phyloP scores from a whole-genome alignment of 2,329 filamentous ascomycete species.

The Penicillium sp. region DNA sequence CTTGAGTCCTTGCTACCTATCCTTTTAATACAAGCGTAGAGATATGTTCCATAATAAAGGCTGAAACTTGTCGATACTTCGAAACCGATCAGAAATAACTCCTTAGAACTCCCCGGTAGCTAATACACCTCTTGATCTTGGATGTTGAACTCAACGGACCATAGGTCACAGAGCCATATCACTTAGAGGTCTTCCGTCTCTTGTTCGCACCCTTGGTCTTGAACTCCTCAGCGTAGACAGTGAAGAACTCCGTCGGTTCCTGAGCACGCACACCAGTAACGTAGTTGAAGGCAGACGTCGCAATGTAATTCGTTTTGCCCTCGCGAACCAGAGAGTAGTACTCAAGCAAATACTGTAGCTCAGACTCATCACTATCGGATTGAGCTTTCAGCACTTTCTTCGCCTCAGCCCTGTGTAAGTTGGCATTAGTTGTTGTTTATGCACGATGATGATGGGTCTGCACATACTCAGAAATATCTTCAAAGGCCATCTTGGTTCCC shows the following conservation, averaged over 20 bases:
- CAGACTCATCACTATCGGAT: constrained; percentile 37
- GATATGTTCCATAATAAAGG: no score
- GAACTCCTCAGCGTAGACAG: constrained; percentile 43
- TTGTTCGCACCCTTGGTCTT: no score
- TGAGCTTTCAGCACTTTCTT: constrained; percentile 40
- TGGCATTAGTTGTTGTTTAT: not conserved
- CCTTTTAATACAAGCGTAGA: no score
- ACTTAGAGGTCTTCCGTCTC: no score
- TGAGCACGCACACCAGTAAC: constrained; percentile 48
- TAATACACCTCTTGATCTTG: no score
- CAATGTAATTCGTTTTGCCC: constrained; percentile 54
- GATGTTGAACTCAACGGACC: no score
- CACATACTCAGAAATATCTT: constrained; percentile 46
- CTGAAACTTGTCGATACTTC: no score
- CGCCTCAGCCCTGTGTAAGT: constrained; percentile 27
- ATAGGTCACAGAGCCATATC: no score
- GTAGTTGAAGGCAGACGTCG: constrained; percentile 50
- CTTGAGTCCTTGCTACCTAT: no score
- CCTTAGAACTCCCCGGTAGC: no score
- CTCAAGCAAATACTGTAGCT: constrained; percentile 50
- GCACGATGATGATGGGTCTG: not conserved
- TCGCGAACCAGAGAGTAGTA: constrained; percentile 53
- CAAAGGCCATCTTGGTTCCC: constrained; percentile 44
- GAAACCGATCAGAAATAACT: no score
- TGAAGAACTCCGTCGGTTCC: constrained; percentile 50